phyloP scores from a whole-genome alignment of 306 rosid genomes.

The Casuarina glauca region DNA sequence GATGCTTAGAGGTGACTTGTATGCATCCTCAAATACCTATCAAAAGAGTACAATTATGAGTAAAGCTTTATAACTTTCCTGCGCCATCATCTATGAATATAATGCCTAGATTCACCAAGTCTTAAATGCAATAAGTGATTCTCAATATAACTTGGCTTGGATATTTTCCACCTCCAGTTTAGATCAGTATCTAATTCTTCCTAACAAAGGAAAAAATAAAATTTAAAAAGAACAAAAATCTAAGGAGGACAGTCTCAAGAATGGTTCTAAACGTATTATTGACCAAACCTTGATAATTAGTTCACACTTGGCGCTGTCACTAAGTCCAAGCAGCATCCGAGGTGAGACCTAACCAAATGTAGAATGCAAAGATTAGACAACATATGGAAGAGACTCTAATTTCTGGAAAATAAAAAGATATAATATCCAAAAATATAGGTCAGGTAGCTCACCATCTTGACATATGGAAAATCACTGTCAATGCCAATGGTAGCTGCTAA shows the following conservation, averaged over 20 bases:
- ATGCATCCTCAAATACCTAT: constrained; percentile 97
- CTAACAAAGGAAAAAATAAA: neutral
- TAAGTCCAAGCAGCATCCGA: constrained; percentile 94
- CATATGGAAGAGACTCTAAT: constrained; percentile 10
- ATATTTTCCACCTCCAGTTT: constrained; percentile 15
- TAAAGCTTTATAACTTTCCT: constrained; percentile 23
- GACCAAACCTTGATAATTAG: constrained; percentile 89
- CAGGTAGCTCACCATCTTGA: constrained; percentile 81
- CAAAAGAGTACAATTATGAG: constrained; percentile 15
- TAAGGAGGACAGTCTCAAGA: constrained; percentile 11
- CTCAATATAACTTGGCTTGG: constrained; percentile 17
- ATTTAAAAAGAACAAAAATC: constrained; percentile 3
- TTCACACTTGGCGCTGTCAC: constrained; percentile 90
- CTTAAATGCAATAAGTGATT: constrained; percentile 9
- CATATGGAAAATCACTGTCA: constrained; percentile 94
- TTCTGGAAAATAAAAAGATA: constrained; percentile 16
- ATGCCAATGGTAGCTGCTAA: constrained; percentile 96
- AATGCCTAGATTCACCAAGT: constrained; percentile 14
- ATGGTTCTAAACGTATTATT: constrained; percentile 18
- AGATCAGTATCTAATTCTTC: constrained; percentile 16
- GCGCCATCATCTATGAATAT: constrained; percentile 12
- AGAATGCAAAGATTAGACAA: constrained; percentile 22
- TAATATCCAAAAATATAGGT: constrained; percentile 10
- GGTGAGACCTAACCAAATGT: constrained; percentile 68
- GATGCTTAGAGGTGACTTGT: constrained; percentile 95